Evolutionary conservation across 768 basidiomycete genomes (phyloP).

Genomic region (Lactarius sp.): DNA sequence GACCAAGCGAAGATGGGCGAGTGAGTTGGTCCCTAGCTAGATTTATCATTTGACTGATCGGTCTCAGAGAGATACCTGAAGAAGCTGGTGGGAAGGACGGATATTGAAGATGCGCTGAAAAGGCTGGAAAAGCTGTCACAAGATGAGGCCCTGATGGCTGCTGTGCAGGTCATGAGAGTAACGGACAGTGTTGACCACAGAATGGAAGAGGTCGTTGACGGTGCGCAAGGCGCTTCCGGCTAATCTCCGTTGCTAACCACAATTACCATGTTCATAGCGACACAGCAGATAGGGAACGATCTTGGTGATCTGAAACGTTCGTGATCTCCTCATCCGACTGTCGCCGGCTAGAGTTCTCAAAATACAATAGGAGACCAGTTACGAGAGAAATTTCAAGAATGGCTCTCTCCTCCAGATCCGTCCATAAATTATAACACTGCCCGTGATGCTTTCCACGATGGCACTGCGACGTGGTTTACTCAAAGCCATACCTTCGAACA

Average conservation of each 20-base stretch:
- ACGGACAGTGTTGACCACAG: neutral
- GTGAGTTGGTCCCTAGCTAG: neutral
- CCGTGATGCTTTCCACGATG: neutral
- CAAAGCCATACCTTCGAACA: too few relatives aligned
- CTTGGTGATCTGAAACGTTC: neutral
- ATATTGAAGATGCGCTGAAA: slow-evolving; percentile 5
- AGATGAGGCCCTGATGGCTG: neutral
- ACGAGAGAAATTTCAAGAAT: too few relatives aligned
- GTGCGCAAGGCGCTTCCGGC: neutral
- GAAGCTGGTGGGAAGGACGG: neutral
- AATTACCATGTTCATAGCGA: neutral
- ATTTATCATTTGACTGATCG: neutral
- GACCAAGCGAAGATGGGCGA: neutral
- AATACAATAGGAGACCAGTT: neutral
- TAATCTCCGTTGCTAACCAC: neutral
- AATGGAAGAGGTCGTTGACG: neutral
- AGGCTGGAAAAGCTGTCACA: slow-evolving; percentile 2
- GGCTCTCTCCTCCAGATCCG: neutral
- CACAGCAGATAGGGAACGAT: neutral
- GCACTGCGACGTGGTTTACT: neutral
- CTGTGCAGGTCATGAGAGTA: neutral
- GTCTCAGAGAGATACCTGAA: slow-evolving; percentile 4
- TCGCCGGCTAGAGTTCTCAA: neutral
- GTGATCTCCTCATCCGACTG: too few relatives aligned
- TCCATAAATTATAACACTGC: neutral